Evolutionary conservation across 805 yeast genomes (phyloP).

Genomic region (Ogataea pignaliae): DNA sequence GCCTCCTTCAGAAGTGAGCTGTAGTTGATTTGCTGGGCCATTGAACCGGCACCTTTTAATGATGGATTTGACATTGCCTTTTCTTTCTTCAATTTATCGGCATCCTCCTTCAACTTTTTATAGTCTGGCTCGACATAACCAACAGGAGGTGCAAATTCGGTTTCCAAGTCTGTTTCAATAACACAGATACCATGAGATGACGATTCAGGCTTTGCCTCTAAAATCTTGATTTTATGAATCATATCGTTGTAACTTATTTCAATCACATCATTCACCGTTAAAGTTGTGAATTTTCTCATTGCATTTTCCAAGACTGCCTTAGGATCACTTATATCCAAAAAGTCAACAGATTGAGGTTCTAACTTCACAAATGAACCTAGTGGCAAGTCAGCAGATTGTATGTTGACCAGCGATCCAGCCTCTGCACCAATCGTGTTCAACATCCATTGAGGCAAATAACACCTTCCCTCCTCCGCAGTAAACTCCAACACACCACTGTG

Average conservation of each 20-base stretch:
- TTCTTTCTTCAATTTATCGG: slow-evolving; percentile 31
- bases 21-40: slow-evolving; percentile 73
- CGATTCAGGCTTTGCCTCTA: slow-evolving; percentile 82
- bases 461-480: slow-evolving; percentile 96
- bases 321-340: slow-evolving; percentile 90
- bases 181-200: slow-evolving; percentile 74
- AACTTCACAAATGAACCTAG: slow-evolving; percentile 85
- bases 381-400: slow-evolving; percentile 75
- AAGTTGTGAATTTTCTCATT: slow-evolving; percentile 80
- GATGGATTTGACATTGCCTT: slow-evolving; percentile 33
- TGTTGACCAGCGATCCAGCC: slow-evolving; percentile 78
- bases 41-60: slow-evolving; percentile 47
- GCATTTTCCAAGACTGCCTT: slow-evolving; percentile 95
- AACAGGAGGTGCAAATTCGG: slow-evolving; percentile 98
- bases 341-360: slow-evolving; percentile 93
- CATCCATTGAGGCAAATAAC: slow-evolving; percentile 96
- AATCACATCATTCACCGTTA: slow-evolving; percentile 79
- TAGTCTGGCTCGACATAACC: slow-evolving; percentile 94
- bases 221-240: slow-evolving; percentile 71
- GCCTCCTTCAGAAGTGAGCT: slow-evolving; percentile 50
- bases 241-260: slow-evolving; percentile 81
- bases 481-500: slow-evolving; percentile 96
- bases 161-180: slow-evolving; percentile 92
- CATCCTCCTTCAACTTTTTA: slow-evolving; percentile 37
- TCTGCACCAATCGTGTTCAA: slow-evolving; percentile 65